These are phyloP conservation scores for Pyrenophora seminiperda DNA, from an alignment of 2,329 filamentous ascomycete species.

Conservation along the genomic window DNA sequence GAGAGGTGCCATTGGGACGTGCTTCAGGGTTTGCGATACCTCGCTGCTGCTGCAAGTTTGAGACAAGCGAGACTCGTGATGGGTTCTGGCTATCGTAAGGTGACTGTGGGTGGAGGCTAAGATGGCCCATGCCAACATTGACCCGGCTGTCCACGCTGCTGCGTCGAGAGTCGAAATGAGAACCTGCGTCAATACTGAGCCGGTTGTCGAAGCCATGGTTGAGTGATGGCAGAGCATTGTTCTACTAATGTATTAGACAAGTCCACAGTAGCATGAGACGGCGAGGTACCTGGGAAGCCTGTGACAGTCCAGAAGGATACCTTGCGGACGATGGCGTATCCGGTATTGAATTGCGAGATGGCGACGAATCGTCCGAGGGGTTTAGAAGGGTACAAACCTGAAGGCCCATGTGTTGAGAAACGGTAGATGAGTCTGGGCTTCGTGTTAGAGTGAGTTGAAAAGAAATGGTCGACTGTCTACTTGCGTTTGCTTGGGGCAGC, in stretches of 20 bases:
- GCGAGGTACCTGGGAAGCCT: conserved; percentile 32
- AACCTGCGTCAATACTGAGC: conserved; percentile 56
- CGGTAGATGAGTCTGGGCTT: conserved; percentile 48
- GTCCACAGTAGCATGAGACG: no score
- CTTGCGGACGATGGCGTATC: conserved; percentile 51
- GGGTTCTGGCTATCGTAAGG: conserved; percentile 79
- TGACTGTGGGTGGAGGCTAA: conserved; percentile 69
- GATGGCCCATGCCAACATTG: conserved; percentile 71
- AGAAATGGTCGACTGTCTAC: conserved; percentile 13
- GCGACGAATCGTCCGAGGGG: conserved; percentile 55
- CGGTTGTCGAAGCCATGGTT: conserved; percentile 59
- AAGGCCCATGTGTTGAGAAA: conserved; percentile 54
- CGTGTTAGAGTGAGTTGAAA: conserved; percentile 18
- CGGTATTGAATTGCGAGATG: conserved; percentile 50
- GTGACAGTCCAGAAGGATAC: conserved; percentile 39
- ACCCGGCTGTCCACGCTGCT: conserved; percentile 83
- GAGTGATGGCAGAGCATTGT: conserved; percentile 59
- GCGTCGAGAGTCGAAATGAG: conserved; percentile 65
- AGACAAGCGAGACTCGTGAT: conserved; percentile 76
- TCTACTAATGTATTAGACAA: conserved; percentile 31
- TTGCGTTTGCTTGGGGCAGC: conserved; percentile 63
- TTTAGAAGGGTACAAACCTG: conserved; percentile 58
- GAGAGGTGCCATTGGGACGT: conserved; percentile 52
- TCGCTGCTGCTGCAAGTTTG: conserved; percentile 68
- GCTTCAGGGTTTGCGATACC: conserved; percentile 46